These are phyloP conservation scores for Corchorus capsularis DNA, from an alignment of 345 rosid genomes.

Conservation along the genomic window DNA sequence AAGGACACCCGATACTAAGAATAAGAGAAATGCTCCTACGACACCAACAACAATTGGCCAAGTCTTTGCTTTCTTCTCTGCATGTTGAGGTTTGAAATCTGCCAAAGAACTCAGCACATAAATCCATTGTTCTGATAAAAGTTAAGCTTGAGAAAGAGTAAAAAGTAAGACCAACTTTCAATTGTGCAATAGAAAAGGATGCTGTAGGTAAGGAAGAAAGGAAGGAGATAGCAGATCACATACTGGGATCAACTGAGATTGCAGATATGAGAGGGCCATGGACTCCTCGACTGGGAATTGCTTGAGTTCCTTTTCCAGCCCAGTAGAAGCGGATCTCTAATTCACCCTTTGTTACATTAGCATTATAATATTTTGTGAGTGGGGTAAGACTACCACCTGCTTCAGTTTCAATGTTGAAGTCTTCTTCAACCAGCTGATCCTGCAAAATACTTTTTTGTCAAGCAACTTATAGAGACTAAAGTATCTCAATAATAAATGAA, in stretches of 20 bases:
- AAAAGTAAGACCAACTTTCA: background rate
- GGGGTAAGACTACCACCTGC: constrained; percentile 34
- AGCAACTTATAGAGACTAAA: background rate
- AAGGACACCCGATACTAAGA: constrained; percentile 24
- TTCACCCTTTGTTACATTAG: constrained; percentile 9
- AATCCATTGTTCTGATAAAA: background rate
- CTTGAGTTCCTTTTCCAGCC: constrained; percentile 51
- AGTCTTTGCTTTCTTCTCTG: constrained; percentile 7
- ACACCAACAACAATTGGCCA: constrained; percentile 26
- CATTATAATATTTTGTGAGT: constrained; percentile 13
- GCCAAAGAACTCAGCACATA: constrained; percentile 9
- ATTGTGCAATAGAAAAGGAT: background rate
- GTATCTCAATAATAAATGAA: background rate
- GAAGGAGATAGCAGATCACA: constrained; percentile 8
- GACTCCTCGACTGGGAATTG: constrained; percentile 28
- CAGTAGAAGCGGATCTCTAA: constrained; percentile 39
- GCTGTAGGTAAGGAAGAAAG: background rate
- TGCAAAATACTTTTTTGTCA: constrained; percentile 14
- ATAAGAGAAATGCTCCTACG: constrained; percentile 22
- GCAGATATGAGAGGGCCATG: constrained; percentile 42
- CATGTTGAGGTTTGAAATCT: constrained; percentile 32
- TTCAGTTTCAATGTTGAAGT: constrained; percentile 36
- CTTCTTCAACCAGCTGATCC: constrained; percentile 34
- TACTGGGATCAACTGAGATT: constrained; percentile 30
- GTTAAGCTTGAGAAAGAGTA: background rate